Evolutionary conservation across 2,329 filamentous ascomycete species (phyloP).

Genomic region (Aspergillus ochraceus): DNA sequence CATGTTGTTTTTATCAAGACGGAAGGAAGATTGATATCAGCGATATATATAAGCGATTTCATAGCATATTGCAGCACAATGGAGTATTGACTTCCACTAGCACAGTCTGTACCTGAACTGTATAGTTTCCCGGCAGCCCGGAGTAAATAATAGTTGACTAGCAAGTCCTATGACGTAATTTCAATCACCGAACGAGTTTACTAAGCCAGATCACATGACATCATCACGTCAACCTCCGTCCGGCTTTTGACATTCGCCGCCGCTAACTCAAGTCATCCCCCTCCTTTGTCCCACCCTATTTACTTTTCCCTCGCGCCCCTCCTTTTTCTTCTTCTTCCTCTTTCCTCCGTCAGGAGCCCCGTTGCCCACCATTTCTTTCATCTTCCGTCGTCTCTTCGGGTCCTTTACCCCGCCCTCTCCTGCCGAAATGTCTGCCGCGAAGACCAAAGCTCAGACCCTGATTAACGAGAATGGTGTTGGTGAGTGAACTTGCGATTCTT

Average conservation of each 20-base stretch:
- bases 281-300: not conserved
- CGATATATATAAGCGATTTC: not conserved
- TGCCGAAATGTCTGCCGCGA: constrained; percentile 77
- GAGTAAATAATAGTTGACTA: no score
- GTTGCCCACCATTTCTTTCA: constrained; percentile 59
- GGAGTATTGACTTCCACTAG: not conserved
- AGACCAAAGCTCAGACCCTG: constrained; percentile 78
- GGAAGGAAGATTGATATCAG: not conserved
- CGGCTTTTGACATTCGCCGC: not conserved
- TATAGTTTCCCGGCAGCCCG: no score
- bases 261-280: not conserved
- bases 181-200: not conserved
- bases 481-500: constrained; percentile 44
- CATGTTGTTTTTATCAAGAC: not conserved
- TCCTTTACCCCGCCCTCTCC: constrained; percentile 55
- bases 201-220: constrained; percentile 3
- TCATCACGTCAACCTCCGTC: constrained; percentile 3
- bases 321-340: not conserved
- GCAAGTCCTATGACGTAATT: no score
- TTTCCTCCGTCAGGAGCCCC: constrained; percentile 1
- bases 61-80: not conserved
- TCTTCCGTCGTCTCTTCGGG: constrained; percentile 72
- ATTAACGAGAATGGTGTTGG: constrained; percentile 87
- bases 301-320: not conserved
- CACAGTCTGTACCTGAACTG: no score